Evolutionary conservation across 371 early-diverging fungal species (phyloP).

Genomic region (Gilbertella persicaria): DNA sequence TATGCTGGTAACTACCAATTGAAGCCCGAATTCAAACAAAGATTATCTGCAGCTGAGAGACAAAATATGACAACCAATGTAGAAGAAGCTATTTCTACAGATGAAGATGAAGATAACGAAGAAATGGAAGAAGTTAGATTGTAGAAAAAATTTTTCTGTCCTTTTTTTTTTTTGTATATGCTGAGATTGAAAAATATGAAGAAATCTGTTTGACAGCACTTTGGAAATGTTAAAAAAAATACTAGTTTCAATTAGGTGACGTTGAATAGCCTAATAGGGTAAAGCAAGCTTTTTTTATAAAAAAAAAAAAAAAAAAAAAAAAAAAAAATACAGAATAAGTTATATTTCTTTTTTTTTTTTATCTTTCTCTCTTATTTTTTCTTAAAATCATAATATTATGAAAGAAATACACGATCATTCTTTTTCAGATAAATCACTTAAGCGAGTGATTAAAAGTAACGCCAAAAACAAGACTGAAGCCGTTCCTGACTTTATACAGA

Average conservation of each 20-base stretch:
- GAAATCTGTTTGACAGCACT: too few species aligned
- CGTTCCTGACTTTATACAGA: constrained; percentile 51
- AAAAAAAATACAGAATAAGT: neutral
- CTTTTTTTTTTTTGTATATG: too few species aligned
- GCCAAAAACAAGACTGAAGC: constrained; percentile 7
- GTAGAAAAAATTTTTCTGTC: constrained; percentile 17
- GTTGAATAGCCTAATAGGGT: constrained; percentile 2
- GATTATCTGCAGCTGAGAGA: constrained; percentile 47
- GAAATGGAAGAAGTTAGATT: constrained; percentile 47
- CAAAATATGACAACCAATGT: constrained; percentile 27
- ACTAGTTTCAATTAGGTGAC: constrained; percentile 2
- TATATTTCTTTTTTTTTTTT: constrained; percentile 6
- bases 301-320: neutral
- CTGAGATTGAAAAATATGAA: too few species aligned
- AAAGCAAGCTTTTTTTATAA: neutral
- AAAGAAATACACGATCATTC: too few species aligned
- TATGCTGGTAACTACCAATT: constrained; percentile 83
- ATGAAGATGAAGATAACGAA: constrained; percentile 45
- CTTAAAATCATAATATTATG: too few species aligned
- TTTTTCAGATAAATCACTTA: neutral
- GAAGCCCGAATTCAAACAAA: constrained; percentile 78
- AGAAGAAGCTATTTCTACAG: constrained; percentile 23
- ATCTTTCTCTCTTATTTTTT: neutral
- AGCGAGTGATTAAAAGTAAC: constrained; percentile 7
- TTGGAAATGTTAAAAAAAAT: too few species aligned